A percentile compares a stretch with the other conserved stretches of the same genome.
phyloP scores from a whole-genome alignment of 805 yeast species.

The Candida coquimbonensis region DNA sequence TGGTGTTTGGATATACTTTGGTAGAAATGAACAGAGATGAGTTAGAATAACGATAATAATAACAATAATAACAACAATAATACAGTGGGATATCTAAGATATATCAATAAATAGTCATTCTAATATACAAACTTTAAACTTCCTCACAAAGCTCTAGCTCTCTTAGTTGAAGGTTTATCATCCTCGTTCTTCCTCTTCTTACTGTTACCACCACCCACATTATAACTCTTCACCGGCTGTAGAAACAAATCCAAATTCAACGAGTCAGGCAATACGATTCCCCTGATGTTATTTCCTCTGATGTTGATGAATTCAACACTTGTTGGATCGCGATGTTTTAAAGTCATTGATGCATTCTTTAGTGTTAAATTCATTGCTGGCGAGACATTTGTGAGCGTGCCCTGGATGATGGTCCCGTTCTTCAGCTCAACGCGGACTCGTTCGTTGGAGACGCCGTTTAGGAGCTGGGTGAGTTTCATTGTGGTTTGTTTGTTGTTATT shows the following conservation, averaged over 20 bases:
- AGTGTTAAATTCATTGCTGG: constrained; percentile 87
- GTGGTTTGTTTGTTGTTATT: neutral
- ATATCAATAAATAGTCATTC: neutral
- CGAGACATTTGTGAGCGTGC: constrained; percentile 76
- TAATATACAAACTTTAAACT: too few species aligned
- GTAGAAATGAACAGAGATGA: constrained; percentile 39
- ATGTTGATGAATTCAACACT: constrained; percentile 72
- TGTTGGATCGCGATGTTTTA: constrained; percentile 62
- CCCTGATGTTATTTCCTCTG: constrained; percentile 84
- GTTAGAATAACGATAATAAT: too few species aligned
- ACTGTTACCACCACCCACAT: neutral
- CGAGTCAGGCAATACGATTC: constrained; percentile 79
- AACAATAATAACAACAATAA: too few species aligned
- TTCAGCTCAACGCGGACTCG: constrained; percentile 87
- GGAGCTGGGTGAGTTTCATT: constrained; percentile 66
- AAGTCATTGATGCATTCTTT: constrained; percentile 72
- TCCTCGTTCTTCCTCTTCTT: constrained; percentile 19
- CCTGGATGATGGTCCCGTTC: constrained; percentile 82
- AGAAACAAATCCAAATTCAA: constrained; percentile 62
- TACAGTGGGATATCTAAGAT: too few species aligned
- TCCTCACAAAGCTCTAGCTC: constrained; percentile 23
- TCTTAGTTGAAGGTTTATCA: constrained; percentile 24
- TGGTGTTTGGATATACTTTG: constrained; percentile 67
- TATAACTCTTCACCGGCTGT: constrained; percentile 20
- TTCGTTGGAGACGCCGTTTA: constrained; percentile 81